These are phyloP conservation scores for Luffa aegyptiaca DNA, from an alignment of 306 rosid genomes.

Conservation along the genomic window DNA sequence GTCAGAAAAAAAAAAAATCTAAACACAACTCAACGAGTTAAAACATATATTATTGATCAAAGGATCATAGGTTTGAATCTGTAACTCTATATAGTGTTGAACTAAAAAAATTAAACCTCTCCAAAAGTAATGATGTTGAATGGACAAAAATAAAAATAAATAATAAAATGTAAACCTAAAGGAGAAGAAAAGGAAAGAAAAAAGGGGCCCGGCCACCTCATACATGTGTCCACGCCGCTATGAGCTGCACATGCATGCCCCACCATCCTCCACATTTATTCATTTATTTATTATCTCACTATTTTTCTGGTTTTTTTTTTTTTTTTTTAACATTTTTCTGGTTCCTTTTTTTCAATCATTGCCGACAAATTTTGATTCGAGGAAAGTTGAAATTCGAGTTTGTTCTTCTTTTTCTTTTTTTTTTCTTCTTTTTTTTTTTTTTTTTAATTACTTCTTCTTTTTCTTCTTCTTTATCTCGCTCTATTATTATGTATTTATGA, in stretches of 20 bases:
- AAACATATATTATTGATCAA: no score
- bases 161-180: background rate
- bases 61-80: no score
- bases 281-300: background rate
- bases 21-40: no score
- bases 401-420: background rate
- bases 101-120: no score
- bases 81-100: no score
- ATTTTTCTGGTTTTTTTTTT: background rate
- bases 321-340: no score
- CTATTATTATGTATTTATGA: background rate
- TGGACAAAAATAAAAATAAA: no score
- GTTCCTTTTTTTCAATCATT: background rate
- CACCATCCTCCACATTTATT: background rate
- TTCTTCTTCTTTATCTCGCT: background rate
- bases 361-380: slow-evolving; percentile 1
- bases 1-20: no score
- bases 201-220: background rate
- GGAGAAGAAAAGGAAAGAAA: background rate
- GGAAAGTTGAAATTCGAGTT: background rate
- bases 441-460: background rate
- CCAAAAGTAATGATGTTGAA: no score
- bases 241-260: background rate
- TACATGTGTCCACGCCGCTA: slow-evolving; percentile 4
- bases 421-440: background rate